phyloP scores from a whole-genome alignment of 2,329 filamentous ascomycete species.

The Trichoderma sp. region DNA sequence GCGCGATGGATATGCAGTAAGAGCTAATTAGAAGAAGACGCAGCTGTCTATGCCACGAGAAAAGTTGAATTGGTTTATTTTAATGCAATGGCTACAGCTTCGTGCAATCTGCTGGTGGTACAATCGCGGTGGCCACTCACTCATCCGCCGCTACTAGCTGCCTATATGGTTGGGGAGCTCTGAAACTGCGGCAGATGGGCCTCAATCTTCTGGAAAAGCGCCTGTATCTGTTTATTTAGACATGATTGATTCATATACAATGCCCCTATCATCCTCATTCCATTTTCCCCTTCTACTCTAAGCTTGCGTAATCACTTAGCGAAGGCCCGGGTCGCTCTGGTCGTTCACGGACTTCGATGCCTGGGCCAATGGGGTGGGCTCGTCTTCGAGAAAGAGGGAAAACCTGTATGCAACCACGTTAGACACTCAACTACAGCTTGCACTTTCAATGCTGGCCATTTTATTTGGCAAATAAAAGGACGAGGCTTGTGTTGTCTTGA shows the following conservation, averaged over 20 bases:
- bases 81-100: neutral
- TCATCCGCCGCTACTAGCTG: neutral
- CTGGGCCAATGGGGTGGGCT: slow-evolving; percentile 71
- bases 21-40: neutral
- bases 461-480: neutral
- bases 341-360: slow-evolving; percentile 76
- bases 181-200: neutral
- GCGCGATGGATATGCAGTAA: neutral
- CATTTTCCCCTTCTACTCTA: slow-evolving; percentile 55
- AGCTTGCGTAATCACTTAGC: slow-evolving; percentile 65
- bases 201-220: neutral
- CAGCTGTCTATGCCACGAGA: no score
- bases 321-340: slow-evolving; percentile 58
- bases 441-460: neutral
- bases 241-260: slow-evolving; percentile 12
- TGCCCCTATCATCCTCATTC: neutral
- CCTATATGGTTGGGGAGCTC: neutral
- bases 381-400: slow-evolving; percentile 62
- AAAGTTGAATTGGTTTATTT: neutral
- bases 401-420: slow-evolving; percentile 42
- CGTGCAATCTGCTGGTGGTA: neutral
- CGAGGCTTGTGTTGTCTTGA: slow-evolving; percentile 6
- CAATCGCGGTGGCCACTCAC: neutral
- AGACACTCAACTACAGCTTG: neutral
- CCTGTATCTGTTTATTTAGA: slow-evolving; percentile 6